Conservation (phyloP, 2,329 filamentous ascomycete species). For the Sodiomyces alkalinus region DNA sequence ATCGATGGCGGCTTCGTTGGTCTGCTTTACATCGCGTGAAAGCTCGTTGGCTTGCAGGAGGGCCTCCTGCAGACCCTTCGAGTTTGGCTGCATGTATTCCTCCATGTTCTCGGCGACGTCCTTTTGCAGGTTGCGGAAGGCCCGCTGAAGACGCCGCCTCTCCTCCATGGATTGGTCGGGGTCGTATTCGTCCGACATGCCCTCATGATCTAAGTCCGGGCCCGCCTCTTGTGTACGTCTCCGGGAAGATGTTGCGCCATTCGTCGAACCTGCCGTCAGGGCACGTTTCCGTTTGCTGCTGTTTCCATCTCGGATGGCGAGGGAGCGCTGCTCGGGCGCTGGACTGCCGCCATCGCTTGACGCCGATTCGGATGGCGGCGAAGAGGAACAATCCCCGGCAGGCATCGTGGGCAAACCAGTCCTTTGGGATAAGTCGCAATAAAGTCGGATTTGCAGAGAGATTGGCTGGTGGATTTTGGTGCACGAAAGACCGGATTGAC, state of each 20-base stretch:
- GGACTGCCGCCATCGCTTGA: neutral
- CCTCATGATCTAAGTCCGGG: conserved; percentile 6
- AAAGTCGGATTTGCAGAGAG: too few species aligned
- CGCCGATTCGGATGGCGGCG: conserved; percentile 1
- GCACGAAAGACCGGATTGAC: too few species aligned
- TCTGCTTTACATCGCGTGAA: conserved; percentile 63
- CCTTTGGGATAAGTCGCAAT: too few species aligned
- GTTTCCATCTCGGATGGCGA: neutral
- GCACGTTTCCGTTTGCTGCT: conserved; percentile 7
- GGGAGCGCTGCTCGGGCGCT: neutral
- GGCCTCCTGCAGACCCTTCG: conserved; percentile 47
- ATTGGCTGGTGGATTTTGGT: too few species aligned
- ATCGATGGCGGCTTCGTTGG: conserved; percentile 79
- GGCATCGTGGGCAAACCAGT: too few species aligned
- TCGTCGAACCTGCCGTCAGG: conserved; percentile 3
- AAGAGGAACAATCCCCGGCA: neutral
- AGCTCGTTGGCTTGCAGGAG: conserved; percentile 51
- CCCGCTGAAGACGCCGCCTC: conserved; percentile 54
- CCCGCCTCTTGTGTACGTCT: conserved; percentile 5
- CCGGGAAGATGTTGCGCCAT: conserved; percentile 2
- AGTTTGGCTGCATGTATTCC: conserved; percentile 53
- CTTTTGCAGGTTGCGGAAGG: conserved; percentile 52
- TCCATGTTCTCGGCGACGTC: conserved; percentile 51
- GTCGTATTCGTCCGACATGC: conserved; percentile 45
- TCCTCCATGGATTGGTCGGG: conserved; percentile 68